These are phyloP conservation scores for Candida corydali DNA, from an alignment of 805 yeast genomes.

Conservation along the genomic window DNA sequence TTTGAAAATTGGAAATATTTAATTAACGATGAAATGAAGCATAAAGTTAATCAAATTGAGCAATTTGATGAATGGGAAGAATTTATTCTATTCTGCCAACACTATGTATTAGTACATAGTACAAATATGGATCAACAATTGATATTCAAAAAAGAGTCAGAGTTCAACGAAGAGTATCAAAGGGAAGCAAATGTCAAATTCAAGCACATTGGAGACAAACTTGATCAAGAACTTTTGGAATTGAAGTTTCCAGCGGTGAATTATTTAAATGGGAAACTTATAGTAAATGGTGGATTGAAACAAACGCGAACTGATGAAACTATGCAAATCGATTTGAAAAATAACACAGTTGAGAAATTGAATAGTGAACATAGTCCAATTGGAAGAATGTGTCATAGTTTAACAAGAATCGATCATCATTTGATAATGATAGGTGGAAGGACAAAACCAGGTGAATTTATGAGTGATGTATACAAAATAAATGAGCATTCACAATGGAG, in stretches of 20 bases:
- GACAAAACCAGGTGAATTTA: constrained; percentile 48
- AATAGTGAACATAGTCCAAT: constrained; percentile 18
- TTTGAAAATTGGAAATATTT: constrained; percentile 53
- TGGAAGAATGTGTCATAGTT: constrained; percentile 58
- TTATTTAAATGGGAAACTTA: constrained; percentile 12
- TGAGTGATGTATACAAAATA: constrained; percentile 28
- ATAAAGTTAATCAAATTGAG: constrained; percentile 48
- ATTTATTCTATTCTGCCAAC: constrained; percentile 69
- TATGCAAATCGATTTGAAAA: constrained; percentile 15
- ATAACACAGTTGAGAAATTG: constrained; percentile 33
- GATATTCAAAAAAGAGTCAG: constrained; percentile 10
- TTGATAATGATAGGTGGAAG: constrained; percentile 61
- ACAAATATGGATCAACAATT: constrained; percentile 30
- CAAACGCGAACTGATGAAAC: constrained; percentile 24
- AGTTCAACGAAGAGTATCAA: constrained; percentile 1
- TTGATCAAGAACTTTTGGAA: constrained; percentile 13
- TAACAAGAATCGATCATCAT: constrained; percentile 28
- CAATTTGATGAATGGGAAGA: constrained; percentile 85
- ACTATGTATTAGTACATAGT: constrained; percentile 67
- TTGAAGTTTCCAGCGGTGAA: constrained; percentile 44
- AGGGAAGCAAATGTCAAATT: constrained; percentile 3
- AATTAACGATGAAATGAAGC: constrained; percentile 35
- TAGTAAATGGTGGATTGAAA: constrained; percentile 39
- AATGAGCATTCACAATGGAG: constrained; percentile 35
- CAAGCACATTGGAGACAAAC: constrained; percentile 1